Evolutionary conservation across 1,139 yeast genomes (phyloP), one percentile per base, ranked within the genome.

Genomic region (Magnusiomyces paraingens): DNA sequence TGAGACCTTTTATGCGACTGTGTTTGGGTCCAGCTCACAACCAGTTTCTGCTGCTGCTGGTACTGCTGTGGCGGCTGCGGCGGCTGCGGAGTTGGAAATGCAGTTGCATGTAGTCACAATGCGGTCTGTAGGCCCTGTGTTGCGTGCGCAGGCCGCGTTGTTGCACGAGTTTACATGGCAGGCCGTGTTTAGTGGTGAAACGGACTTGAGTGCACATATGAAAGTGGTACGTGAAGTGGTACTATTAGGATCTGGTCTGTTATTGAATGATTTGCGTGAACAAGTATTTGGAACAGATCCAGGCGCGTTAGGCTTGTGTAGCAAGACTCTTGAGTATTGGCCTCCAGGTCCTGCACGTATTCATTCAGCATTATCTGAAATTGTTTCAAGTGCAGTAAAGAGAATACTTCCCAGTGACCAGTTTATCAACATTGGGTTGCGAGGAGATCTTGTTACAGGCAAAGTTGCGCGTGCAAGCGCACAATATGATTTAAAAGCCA

Each of bases 401-500:
- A 8, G 8, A 8, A 26, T 26, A 4, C 12, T 36, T 8, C 17
- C 40, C 17, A n/a, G 17, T 5, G 17, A 36, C 17, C n/a, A 12
- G 17, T 36, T 5, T 4, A 47, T 61, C 46, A 61, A 61, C 51
- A 59, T 61, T 47, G 63, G 62, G 32, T 14, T 46, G 22, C 12
- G 49, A 48, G 49, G 42, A 26, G 32, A 26, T 4, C 8, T 26
- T 26, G 32, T 26, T 26, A 8, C 32, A 26, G 32, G 32, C 4
- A 26, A 26, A 8, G 32, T 26, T 26, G 8, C 32, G 32, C 32
- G 32, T 26, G 32, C 8, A 26, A 5, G 8, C 12, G 18, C 53
- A 15, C 18, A 54, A 50, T 15, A 15, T 14, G 40, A 47, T 20
- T 38, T 57, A n/a, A 14, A 47, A 14, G 59, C 57, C 17, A 58